Percentiles rank a stretch among this genome's conserved stretches.
Evolutionary conservation across 1,284 basidiomycete species (phyloP).

Genomic region (Malassezia psittaci): DNA sequence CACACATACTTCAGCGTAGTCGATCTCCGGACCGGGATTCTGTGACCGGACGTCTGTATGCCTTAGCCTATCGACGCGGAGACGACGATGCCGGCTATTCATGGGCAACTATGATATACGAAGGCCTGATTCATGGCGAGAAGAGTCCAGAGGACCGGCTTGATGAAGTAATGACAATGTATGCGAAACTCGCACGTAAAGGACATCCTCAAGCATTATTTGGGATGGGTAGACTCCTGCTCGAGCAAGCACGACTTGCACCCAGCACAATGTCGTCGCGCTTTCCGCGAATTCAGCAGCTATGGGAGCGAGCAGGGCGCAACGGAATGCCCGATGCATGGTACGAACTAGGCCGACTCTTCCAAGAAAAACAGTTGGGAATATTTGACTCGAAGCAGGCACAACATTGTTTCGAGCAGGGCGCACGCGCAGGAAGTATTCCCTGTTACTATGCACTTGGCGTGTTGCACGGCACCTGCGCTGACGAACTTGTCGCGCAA

Average conservation of each 20-base stretch:
- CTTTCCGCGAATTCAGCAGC: constrained; percentile 18
- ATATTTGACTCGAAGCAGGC: constrained; percentile 20
- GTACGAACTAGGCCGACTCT: constrained; percentile 29
- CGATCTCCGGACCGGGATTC: not conserved
- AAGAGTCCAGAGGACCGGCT: constrained; percentile 15
- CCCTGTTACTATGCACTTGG: constrained; percentile 13
- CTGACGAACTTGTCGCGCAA: not conserved
- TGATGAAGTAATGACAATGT: constrained; percentile 22
- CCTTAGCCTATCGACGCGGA: constrained; percentile 12
- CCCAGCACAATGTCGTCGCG: constrained; percentile 16
- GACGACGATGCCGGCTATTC: constrained; percentile 31
- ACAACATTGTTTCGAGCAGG: constrained; percentile 20
- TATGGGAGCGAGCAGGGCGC: constrained; percentile 29
- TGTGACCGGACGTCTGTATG: constrained; percentile 3
- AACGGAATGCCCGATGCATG: constrained; percentile 33
- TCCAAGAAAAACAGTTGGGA: constrained; percentile 21
- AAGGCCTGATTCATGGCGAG: constrained; percentile 21
- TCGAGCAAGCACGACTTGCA: constrained; percentile 19
- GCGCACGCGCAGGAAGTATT: constrained; percentile 20
- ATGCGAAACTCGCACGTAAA: constrained; percentile 24
- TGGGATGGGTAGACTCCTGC: constrained; percentile 27
- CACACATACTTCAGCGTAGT: constrained; percentile 6
- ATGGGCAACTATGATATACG: constrained; percentile 35
- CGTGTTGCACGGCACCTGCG: constrained; percentile 3
- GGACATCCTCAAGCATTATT: constrained; percentile 27